Conservation (phyloP, 2,329 filamentous ascomycete genomes). For the Pyricularia sp. region DNA sequence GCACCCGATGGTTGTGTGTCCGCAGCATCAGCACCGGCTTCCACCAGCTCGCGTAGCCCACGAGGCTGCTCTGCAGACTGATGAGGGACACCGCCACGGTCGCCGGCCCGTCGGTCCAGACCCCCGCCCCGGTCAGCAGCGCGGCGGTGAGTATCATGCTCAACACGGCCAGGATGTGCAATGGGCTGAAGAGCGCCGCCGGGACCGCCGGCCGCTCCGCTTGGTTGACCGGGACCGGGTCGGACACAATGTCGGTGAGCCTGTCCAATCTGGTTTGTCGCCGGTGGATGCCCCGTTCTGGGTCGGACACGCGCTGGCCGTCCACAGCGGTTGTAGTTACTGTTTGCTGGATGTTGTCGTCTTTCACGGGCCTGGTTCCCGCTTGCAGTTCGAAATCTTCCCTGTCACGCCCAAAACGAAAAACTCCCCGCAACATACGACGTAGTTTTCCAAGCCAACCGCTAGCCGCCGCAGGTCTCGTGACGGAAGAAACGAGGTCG, state of each 20-base stretch:
- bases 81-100: conserved; percentile 38
- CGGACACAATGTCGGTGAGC: conserved; percentile 28
- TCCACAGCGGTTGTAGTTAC: background rate
- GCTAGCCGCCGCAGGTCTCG: background rate
- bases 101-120: conserved; percentile 35
- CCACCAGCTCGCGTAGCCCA: conserved; percentile 47
- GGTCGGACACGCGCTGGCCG: conserved; percentile 7
- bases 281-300: conserved; percentile 11
- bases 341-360: background rate
- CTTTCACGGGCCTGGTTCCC: background rate
- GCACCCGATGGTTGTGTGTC: conserved; percentile 32
- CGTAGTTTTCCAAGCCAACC: background rate
- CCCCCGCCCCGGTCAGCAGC: conserved; percentile 29
- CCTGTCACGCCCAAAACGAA: background rate
- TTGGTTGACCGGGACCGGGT: conserved; percentile 25
- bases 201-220: conserved; percentile 32
- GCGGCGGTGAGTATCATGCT: conserved; percentile 35
- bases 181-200: conserved; percentile 32
- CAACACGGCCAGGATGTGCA: conserved; percentile 38
- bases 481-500: conserved; percentile 15
- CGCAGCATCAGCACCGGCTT: conserved; percentile 39
- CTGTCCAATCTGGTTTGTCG: conserved; percentile 25
- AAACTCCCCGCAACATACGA: background rate
- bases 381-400: background rate
- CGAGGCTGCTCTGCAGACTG: conserved; percentile 37